Base-by-base conservation (phyloP, 2,329 filamentous ascomycete species). In the Ilyonectria mors-panacis region DNA sequence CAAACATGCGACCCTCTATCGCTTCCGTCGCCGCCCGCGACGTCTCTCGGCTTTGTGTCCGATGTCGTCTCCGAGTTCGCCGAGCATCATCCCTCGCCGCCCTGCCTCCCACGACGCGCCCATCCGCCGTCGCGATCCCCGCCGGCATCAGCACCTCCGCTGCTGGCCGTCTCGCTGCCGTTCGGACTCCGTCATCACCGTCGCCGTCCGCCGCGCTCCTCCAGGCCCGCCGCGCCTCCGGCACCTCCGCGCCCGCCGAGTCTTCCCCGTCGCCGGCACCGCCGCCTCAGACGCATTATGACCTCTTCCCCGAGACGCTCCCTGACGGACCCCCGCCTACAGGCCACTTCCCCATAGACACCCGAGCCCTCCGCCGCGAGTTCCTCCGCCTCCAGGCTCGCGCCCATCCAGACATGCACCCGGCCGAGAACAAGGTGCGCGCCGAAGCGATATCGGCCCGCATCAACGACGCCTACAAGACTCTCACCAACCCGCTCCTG, bases 391-490 rank as follows among this genome's bases (percentile, higher is more conserved):
- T 98, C 1, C 96, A 99, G 82, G 88, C 91, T 19, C 86, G 87
- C 48, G 88, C 92, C 12, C 93, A 96, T 80, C 93, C 93, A 1
- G 93, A 96, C 79, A 84, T 92, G 67, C 85, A 87, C 78, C 84
- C 88, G 73, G 70, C 86, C 72, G 45, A 85, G 79, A 76, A 85
- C 80, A 85, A 91, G 82, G 73, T 82, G 74, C 76, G 87, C 54
- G 94, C 94, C 21, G 93, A 97, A 80, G 92, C 90, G 0, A 85
- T 91, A n/a, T 96, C 93, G 10, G 89, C 94, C 8, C 87, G 89
- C 28, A 95, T 98, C 80, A 98, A 98, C 85, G 92, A 94, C 72
- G 96, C 96, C 1, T 98, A 97, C 86, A 92, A 90, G 76, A 97
- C 95, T 3, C 88, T 99, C 1, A 84, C 88, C 56, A 89, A 92